These are phyloP conservation scores for Xylariomycetidae sp. DNA, from an alignment of 2,329 filamentous ascomycete species.

Conservation along the genomic window DNA sequence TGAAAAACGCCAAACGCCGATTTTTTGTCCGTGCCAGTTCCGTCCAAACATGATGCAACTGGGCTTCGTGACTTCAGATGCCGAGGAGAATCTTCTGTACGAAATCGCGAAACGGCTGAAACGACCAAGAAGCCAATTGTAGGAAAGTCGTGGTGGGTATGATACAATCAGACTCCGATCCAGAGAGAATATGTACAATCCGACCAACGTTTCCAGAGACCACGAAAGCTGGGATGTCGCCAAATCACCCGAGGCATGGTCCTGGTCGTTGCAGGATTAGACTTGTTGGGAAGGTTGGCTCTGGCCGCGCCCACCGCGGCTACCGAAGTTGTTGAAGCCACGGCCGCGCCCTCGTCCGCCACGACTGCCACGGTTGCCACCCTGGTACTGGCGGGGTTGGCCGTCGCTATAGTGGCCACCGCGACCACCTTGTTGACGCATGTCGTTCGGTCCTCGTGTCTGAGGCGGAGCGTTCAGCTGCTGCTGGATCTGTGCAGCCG, in stretches of 20 bases:
- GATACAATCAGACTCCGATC: conserved; percentile 27
- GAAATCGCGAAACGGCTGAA: conserved; percentile 18
- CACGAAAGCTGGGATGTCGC: neutral
- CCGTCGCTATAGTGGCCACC: conserved; percentile 27
- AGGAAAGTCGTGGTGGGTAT: conserved; percentile 27
- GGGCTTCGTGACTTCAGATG: conserved; percentile 23
- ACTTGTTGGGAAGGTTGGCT: conserved; percentile 26
- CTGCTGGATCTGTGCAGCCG: conserved; percentile 17
- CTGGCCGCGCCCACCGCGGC: conserved; percentile 27
- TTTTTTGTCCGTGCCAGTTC: conserved; percentile 18
- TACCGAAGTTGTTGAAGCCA: conserved; percentile 27
- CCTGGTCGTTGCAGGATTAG: conserved; percentile 13
- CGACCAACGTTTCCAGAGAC: conserved; percentile 5
- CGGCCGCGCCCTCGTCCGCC: conserved; percentile 26
- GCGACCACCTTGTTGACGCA: conserved; percentile 17
- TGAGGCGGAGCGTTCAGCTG: conserved; percentile 19
- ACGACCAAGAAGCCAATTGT: conserved; percentile 21
- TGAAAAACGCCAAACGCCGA: conserved; percentile 21
- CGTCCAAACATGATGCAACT: conserved; percentile 21
- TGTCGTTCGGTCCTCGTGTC: conserved; percentile 23
- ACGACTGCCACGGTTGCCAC: conserved; percentile 20
- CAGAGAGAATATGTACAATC: conserved; percentile 28
- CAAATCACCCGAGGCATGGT: conserved; percentile 1
- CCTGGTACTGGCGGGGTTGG: conserved; percentile 26
- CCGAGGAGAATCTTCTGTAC: conserved; percentile 18